A percentile compares a stretch with the other conserved stretches of the same genome.
Evolutionary conservation across 2,329 filamentous ascomycete species (phyloP).

Genomic region (Trichoderma guizhouense): DNA sequence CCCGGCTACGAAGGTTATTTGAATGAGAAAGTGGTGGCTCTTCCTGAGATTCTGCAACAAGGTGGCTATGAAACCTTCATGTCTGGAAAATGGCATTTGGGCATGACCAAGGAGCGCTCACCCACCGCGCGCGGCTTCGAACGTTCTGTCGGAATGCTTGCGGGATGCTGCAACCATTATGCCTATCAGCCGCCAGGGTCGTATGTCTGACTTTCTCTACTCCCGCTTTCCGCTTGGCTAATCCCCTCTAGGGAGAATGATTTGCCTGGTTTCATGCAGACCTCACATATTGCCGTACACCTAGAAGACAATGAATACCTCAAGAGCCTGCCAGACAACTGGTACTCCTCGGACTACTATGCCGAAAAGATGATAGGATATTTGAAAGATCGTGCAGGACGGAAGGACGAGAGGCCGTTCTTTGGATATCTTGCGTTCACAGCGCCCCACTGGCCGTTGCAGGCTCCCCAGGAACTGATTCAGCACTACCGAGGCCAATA

Average conservation of each 20-base stretch:
- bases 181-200: neutral
- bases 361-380: slow-evolving; percentile 52
- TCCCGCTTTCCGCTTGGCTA: neutral
- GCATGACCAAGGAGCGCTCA: slow-evolving; percentile 53
- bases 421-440: slow-evolving; percentile 61
- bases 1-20: neutral
- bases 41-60: slow-evolving; percentile 57
- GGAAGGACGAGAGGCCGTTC: slow-evolving; percentile 42
- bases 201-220: neutral
- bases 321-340: neutral
- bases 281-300: neutral
- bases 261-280: neutral
- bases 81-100: slow-evolving; percentile 64
- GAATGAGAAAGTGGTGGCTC: slow-evolving; percentile 49
- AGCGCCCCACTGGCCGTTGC: slow-evolving; percentile 61
- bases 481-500: slow-evolving; percentile 59
- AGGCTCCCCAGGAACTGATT: slow-evolving; percentile 53
- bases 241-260: neutral
- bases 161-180: slow-evolving; percentile 55
- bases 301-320: neutral
- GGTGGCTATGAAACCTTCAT: slow-evolving; percentile 58
- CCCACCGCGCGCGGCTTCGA: slow-evolving; percentile 58
- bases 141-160: slow-evolving; percentile 56
- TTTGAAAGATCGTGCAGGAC: slow-evolving; percentile 46
- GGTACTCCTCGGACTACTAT: slow-evolving; percentile 42